Conservation (phyloP, 495 filamentous ascomycete genomes). For the Stereocaulon alpinum region DNA sequence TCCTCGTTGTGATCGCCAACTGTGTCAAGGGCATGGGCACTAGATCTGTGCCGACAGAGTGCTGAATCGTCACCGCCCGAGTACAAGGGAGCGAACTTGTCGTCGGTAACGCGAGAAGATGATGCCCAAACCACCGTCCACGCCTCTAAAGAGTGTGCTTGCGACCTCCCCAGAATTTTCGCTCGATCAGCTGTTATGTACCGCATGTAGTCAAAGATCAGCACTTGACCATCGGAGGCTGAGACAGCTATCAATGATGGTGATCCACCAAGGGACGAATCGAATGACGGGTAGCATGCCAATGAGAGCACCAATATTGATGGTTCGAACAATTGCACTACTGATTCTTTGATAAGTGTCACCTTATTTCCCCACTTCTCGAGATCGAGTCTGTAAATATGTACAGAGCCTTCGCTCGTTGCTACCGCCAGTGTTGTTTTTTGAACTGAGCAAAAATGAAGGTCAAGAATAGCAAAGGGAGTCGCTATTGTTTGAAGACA, state of each 20-base stretch:
- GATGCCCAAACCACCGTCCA: slow-evolving; percentile 54
- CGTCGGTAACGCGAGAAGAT: background rate
- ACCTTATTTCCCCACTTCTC: slow-evolving; percentile 17
- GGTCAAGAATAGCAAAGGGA: slow-evolving; percentile 68
- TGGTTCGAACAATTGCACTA: slow-evolving; percentile 29
- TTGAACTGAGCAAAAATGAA: slow-evolving; percentile 63
- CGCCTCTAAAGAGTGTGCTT: slow-evolving; percentile 45
- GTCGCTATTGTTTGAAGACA: slow-evolving; percentile 41
- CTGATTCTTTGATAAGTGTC: slow-evolving; percentile 7
- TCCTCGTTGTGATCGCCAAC: background rate
- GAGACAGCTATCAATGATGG: slow-evolving; percentile 49
- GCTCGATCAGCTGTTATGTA: background rate
- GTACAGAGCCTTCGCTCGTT: slow-evolving; percentile 59
- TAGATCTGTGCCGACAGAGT: slow-evolving; percentile 9
- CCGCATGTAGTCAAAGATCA: slow-evolving; percentile 34
- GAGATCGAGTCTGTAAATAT: slow-evolving; percentile 43
- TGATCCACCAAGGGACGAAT: slow-evolving; percentile 33
- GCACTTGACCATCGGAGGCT: slow-evolving; percentile 53
- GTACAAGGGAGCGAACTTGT: slow-evolving; percentile 24
- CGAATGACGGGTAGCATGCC: slow-evolving; percentile 37
- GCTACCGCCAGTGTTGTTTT: slow-evolving; percentile 53
- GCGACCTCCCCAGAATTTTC: slow-evolving; percentile 1
- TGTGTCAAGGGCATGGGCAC: background rate
- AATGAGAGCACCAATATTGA: slow-evolving; percentile 59
- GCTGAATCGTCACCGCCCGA: slow-evolving; percentile 62